Evolutionary conservation across 2,329 filamentous ascomycete species (phyloP), one percentile per base, ranked within the genome.

Genomic region (Penicillium oxalicum): DNA sequence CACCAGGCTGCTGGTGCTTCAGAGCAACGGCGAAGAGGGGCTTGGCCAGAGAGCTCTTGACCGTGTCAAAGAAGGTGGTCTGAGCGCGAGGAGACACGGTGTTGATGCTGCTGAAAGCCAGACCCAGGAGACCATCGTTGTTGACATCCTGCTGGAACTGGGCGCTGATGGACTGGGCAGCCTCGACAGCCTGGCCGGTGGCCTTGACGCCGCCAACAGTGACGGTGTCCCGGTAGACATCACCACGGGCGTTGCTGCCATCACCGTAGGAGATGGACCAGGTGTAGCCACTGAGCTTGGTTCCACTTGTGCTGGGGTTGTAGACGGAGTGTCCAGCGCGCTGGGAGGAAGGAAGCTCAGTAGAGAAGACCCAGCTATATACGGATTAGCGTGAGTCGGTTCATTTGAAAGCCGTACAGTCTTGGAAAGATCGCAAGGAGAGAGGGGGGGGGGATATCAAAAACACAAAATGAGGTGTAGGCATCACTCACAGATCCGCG

Each of bases 51-150:
- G 70, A 62, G 40, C 58, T 61, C 64, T 75, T 75, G 56, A 81
- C 77, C 13, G 68, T 81, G 62, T 80, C 78, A 66, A 81, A 81
- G 70, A 77, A 82, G n/a, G 78, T 82, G 27, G 61, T 77, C 58
- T 78, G 75, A 28, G 67, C 52, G 4, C 52, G 57, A 2, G 50
- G 50, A 1, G 40, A 38, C 5, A 50, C 50, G 29, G 44, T 48
- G 38, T 50, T 52, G 41, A 52, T 52, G 33, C 44, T 48, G 45
- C 49, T 51, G 12, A 51, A 51, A 18, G 49, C 45, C 2, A 51
- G 49, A 40, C 49, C 49, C 3, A 51, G 39, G 2, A 51, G 45
- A 6, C 49, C 49, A 12, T 51, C 49, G 12, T 48, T 51, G n/a
- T 43, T 35, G 4, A 43, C 42, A 18, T 48, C 45, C 28, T 48